Conservation (phyloP, 2,329 filamentous ascomycete species). For the Periglandula ipomoeae region DNA sequence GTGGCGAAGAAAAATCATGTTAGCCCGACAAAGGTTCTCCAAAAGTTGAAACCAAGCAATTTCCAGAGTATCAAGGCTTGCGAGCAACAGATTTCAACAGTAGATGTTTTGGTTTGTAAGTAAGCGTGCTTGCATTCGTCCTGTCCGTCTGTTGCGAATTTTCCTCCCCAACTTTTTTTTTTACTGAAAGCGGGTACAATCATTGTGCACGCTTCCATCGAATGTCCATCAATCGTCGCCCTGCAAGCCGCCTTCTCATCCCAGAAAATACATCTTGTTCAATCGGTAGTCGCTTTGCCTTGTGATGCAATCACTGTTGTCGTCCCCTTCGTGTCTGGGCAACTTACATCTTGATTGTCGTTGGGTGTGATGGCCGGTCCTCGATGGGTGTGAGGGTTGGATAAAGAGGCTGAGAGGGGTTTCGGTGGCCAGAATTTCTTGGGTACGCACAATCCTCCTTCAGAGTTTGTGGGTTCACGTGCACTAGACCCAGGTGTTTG, state of each 20-base stretch:
- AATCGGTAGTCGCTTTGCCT: slow-evolving; percentile 6
- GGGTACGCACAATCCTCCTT: slow-evolving; percentile 24
- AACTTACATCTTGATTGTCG: slow-evolving; percentile 37
- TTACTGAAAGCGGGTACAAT: neutral
- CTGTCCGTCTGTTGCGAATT: neutral
- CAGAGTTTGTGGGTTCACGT: slow-evolving; percentile 34
- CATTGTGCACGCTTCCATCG: neutral
- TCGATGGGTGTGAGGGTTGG: slow-evolving; percentile 26
- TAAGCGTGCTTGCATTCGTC: slow-evolving; percentile 2
- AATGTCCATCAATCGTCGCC: slow-evolving; percentile 1
- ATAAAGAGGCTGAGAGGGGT: slow-evolving; percentile 29
- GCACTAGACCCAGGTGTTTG: slow-evolving; percentile 21
- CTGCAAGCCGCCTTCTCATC: slow-evolving; percentile 3
- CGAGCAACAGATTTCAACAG: neutral
- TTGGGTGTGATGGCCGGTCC: slow-evolving; percentile 32
- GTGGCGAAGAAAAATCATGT: slow-evolving; percentile 18
- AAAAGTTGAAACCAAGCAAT: neutral
- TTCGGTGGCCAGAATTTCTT: slow-evolving; percentile 31
- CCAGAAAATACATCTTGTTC: slow-evolving; percentile 1
- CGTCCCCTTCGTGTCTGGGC: neutral
- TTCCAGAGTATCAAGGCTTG: neutral
- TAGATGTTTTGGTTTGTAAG: neutral
- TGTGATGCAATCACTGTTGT: neutral
- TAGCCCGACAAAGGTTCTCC: slow-evolving; percentile 16
- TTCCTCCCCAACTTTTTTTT: neutral